These are phyloP conservation scores for Globisporangium cystogenes DNA, from an alignment of 352 stramenopile species.

Conservation along the genomic window DNA sequence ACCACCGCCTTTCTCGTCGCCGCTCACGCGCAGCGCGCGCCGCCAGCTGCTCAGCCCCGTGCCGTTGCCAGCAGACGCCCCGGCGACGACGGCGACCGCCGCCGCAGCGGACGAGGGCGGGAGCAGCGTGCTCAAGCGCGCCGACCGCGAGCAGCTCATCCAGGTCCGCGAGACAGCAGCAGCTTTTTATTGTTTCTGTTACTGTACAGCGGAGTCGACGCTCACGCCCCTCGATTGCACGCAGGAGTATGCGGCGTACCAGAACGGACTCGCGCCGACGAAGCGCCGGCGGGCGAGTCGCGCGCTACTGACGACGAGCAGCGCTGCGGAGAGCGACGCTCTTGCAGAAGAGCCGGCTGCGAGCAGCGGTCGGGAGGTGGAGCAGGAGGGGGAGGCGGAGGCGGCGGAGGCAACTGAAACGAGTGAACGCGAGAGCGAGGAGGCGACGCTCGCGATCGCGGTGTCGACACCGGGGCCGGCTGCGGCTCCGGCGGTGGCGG, in stretches of 20 bases:
- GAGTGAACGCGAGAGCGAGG: neutral
- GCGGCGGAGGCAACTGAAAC: neutral
- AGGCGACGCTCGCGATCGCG: neutral
- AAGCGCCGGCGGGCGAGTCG: slow-evolving; percentile 6
- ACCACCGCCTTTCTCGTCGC: slow-evolving; percentile 3
- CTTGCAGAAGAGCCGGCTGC: too few species aligned
- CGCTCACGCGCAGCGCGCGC: slow-evolving; percentile 9
- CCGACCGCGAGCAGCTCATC: slow-evolving; percentile 9
- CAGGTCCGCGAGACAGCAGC: too few species aligned
- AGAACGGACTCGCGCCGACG: slow-evolving; percentile 5
- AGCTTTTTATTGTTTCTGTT: neutral
- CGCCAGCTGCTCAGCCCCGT: neutral
- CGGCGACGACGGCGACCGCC: neutral
- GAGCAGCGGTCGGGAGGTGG: too few species aligned
- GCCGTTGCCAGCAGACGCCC: neutral
- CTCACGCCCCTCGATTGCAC: neutral
- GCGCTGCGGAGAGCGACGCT: too few species aligned
- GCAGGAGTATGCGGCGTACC: slow-evolving; percentile 12
- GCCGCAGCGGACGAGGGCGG: too few species aligned
- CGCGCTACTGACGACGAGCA: neutral
- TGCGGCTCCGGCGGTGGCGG: slow-evolving; percentile 1
- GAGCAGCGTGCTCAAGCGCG: slow-evolving; percentile 11
- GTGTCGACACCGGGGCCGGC: neutral
- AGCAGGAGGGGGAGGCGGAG: too few species aligned
- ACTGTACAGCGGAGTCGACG: neutral